Percentiles rank a stretch among this genome's conserved stretches.
Conservation (phyloP, 2,329 filamentous ascomycete genomes). For the Aschersonia sp. region DNA sequence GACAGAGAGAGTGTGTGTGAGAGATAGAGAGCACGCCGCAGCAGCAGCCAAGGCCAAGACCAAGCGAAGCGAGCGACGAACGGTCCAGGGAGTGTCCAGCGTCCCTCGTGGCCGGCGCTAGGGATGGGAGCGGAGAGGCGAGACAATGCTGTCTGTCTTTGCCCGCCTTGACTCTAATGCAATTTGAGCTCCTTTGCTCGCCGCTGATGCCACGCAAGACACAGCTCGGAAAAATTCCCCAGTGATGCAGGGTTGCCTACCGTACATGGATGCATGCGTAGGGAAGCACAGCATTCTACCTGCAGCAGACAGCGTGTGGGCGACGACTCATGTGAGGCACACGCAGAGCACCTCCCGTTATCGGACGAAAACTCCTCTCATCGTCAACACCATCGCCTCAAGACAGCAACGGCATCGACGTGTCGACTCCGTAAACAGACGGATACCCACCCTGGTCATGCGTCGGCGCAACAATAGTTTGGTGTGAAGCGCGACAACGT, state of each 20-base stretch:
- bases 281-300: background rate
- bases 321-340: background rate
- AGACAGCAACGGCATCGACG: background rate
- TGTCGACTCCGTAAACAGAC: background rate
- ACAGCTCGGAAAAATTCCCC: background rate
- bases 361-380: too few species aligned
- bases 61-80: slow-evolving; percentile 1
- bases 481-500: background rate
- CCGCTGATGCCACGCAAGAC: background rate
- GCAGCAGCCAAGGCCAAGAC: background rate
- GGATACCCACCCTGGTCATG: background rate
- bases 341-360: background rate
- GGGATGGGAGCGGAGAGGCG: background rate
- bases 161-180: too few species aligned
- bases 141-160: background rate
- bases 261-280: background rate
- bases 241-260: background rate
- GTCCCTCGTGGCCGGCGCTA: background rate
- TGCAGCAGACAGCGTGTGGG: background rate
- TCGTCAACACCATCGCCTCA: background rate
- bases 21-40: background rate
- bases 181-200: too few species aligned
- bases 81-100: background rate
- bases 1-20: too few species aligned
- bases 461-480: background rate